Evolutionary conservation across 2,329 filamentous ascomycete genomes (phyloP), one percentile per base, ranked within the genome.

Genomic region (Fusarium penzigii): DNA sequence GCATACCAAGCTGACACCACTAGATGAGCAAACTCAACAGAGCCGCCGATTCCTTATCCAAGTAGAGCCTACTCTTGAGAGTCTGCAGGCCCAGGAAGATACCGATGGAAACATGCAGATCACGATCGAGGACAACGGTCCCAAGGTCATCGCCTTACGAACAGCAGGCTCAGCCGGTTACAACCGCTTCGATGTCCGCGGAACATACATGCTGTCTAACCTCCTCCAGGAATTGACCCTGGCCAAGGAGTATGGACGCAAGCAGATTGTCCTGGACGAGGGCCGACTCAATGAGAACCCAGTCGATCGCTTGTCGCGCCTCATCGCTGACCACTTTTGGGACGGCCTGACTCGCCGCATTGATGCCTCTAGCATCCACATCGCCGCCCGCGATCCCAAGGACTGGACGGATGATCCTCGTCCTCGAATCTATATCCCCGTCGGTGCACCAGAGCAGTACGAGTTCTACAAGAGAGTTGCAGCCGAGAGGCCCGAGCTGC

Each of bases 141-240:
- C 94, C 45, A 99, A 97, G 81, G 87, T 91, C 42, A 81, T 97
- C 49, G 87, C 89, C 38, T 78, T 97, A 38, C 89, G 91, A 58
- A 97, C 93, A 3, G 88, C 89, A 29, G 87, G 84, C 17, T 97
- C 92, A 36, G 90, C 89, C 62, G 93, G 92, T 40, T 85, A 89
- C 76, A 93, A 92, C 67, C 86, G 86, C 58, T 92, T 93, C 71
- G 92, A 97, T 68, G 84, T 99, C 56, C 89, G 93, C 59, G 94
- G 94, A 65, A 97, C 91, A 32, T 99, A 99, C 73, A 95, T 96
- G 88, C 83, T 99, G 53, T 96, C 93, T 57, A 99, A 97, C 70
- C 84, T 97, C 42, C 80, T 97, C 39, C 94, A 99, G 73, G 94
- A 99, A 74, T 82, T 99, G 60, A 94, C 89, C 2, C 81, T 97